phyloP scores from a whole-genome alignment of 768 basidiomycete genomes.

The Asterophora lycoperdoides region DNA sequence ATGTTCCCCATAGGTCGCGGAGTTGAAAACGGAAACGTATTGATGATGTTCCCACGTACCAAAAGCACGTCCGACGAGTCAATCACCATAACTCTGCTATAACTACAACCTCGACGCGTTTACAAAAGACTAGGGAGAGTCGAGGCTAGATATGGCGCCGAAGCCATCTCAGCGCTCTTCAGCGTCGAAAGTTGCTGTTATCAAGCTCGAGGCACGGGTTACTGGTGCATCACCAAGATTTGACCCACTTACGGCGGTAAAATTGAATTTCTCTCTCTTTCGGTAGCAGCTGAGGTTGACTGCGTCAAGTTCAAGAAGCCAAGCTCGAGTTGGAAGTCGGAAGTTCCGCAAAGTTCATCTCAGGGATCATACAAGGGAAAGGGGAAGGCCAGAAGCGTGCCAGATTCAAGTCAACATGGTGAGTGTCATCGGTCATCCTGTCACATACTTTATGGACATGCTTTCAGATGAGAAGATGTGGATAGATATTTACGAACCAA shows the following conservation, averaged over 20 bases:
- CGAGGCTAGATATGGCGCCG: background rate
- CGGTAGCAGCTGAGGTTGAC: background rate
- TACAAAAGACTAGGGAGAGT: too few species aligned
- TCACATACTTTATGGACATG: background rate
- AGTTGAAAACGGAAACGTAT: too few species aligned
- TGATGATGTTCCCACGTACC: too few species aligned
- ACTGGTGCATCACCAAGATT: constrained; percentile 10
- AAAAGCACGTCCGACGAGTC: too few species aligned
- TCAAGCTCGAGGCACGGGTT: constrained; percentile 12
- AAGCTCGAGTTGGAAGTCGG: constrained; percentile 1
- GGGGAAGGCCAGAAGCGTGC: constrained; percentile 21
- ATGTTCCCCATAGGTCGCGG: too few species aligned
- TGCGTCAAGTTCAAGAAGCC: constrained; percentile 11
- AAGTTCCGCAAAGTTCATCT: constrained; percentile 5
- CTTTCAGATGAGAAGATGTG: constrained; percentile 42
- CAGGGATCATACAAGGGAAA: constrained; percentile 21
- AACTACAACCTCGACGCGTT: too few species aligned
- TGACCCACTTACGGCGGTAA: constrained; percentile 24
- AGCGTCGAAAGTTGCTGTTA: constrained; percentile 9
- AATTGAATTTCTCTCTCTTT: background rate
- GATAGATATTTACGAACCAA: constrained; percentile 64
- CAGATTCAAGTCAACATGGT: background rate
- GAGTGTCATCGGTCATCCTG: constrained; percentile 1
- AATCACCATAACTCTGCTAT: too few species aligned
- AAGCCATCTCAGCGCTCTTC: constrained; percentile 9